Evolutionary conservation across 1,284 basidiomycete genomes (phyloP).

Genomic region (Ustilago loliicola): DNA sequence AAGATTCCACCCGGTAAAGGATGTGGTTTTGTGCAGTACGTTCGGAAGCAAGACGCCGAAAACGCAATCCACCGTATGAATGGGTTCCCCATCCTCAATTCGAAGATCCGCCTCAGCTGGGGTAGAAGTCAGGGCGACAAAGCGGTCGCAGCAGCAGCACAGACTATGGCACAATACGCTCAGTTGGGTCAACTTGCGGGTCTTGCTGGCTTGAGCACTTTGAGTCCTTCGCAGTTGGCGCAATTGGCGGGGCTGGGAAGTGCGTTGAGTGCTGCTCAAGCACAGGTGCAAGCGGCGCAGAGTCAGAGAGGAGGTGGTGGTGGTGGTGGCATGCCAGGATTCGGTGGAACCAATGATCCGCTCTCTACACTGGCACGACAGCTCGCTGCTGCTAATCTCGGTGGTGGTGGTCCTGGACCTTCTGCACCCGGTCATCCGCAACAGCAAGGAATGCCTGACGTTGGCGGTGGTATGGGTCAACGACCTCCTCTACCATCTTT

Average conservation of each 20-base stretch:
- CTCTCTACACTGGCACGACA: constrained; percentile 51
- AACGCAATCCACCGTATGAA: constrained; percentile 95
- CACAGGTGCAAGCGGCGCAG: constrained; percentile 30
- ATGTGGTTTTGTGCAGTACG: constrained; percentile 95
- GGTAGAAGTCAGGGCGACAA: constrained; percentile 75
- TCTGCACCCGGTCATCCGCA: not conserved
- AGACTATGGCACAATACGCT: constrained; percentile 56
- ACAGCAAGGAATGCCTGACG: constrained; percentile 10
- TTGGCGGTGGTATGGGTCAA: constrained; percentile 15
- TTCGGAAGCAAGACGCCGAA: constrained; percentile 90
- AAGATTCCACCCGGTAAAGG: constrained; percentile 95
- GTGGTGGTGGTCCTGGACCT: constrained; percentile 9
- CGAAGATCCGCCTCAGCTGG: constrained; percentile 88
- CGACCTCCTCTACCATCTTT: constrained; percentile 33
- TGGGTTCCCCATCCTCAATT: constrained; percentile 89
- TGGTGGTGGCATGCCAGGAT: constrained; percentile 5
- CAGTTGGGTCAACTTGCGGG: constrained; percentile 61
- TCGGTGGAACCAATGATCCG: constrained; percentile 37
- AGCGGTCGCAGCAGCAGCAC: constrained; percentile 66
- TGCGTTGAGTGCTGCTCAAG: constrained; percentile 55
- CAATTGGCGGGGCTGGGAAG: constrained; percentile 57
- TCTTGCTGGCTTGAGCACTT: constrained; percentile 55
- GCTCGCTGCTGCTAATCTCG: constrained; percentile 48
- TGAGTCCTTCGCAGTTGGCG: constrained; percentile 54
- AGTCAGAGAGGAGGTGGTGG: constrained; percentile 14